phyloP scores from a whole-genome alignment of 176 grass and related monocot genomes.

The Melocanna baccifera region DNA sequence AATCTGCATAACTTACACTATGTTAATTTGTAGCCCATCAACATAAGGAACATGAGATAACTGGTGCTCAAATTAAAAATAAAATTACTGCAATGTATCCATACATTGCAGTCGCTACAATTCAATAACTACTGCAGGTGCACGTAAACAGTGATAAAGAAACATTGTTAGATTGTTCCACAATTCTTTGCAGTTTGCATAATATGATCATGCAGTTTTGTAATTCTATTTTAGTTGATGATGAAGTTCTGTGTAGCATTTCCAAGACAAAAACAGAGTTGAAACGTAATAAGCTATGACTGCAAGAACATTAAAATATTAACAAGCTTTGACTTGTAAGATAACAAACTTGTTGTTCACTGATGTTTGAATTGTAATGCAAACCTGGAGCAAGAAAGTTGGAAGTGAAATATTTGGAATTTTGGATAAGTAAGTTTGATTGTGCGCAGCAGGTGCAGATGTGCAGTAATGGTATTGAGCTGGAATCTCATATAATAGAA shows the following conservation, averaged over 20 bases:
- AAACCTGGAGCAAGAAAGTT: not conserved
- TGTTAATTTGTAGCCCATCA: not conserved
- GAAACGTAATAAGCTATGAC: too few species aligned
- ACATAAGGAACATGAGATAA: not conserved
- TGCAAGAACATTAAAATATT: not conserved
- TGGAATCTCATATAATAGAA: not conserved
- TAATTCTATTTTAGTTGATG: too few species aligned
- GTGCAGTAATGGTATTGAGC: not conserved
- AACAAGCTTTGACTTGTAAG: not conserved
- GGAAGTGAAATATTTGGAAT: not conserved
- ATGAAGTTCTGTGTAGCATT: too few species aligned
- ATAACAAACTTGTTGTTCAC: not conserved
- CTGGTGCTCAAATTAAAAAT: not conserved
- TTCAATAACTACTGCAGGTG: not conserved
- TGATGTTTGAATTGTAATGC: not conserved
- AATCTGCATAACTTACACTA: slow-evolving; percentile 20
- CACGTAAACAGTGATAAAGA: not conserved
- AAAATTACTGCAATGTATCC: not conserved
- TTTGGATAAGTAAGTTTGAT: not conserved
- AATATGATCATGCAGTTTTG: too few species aligned
- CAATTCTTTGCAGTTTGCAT: too few species aligned
- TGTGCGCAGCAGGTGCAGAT: not conserved
- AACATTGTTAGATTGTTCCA: too few species aligned
- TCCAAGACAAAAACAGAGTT: too few species aligned
- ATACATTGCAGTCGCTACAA: not conserved